Base-by-base conservation (phyloP, 2,329 filamentous ascomycete species). In the Fusarium metavorans region DNA sequence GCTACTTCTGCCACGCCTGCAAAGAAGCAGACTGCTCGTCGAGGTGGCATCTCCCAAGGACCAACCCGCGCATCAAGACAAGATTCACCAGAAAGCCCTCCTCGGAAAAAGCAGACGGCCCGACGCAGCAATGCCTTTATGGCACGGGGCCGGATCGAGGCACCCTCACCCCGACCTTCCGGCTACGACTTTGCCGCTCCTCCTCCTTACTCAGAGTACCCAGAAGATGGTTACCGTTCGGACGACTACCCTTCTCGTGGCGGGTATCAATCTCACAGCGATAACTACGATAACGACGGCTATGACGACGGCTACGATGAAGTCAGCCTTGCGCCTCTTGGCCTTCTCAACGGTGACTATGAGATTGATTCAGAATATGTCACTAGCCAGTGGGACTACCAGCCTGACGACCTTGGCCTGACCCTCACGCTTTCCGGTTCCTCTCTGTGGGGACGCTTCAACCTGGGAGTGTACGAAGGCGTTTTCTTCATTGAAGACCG, bases 271-370 rank as follows among this genome's bases (percentile, higher is more conserved):
- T 45, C 39, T 4, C 35, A 32, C 13, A 39, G 59, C 48, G 61
- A 70, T 18, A 27, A 9, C 23, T 18, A 50, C 10, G 43, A 27
- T 48, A 14, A 48, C n/a, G 60, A 45, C 13, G 20, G 20, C 20
- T 25, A 45, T 48, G 43, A 48, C 16, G 8, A 69, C 6, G 43
- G n/a, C 10, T 14, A 63, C 13, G n/a, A 62, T 16, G 30, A 62
- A 2, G 23, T 10, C 13, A 64, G 61, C 4, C 77, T 82, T 1
- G 41, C 43, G 4, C 76, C 81, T 3, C 77, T 86, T 0, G 82
- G 83, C 3, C 75, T 83, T 4, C 74, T 89, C 16, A 88, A 87
- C 58, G 87, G 88, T 10, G 78, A 80, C 4, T 89, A 89, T 76
- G 71, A 78, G 5, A 75, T 88, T 16, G 50, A 67, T 11, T 83